A percentile compares a stretch with the other conserved stretches of the same genome.
Evolutionary conservation across 2,329 filamentous ascomycete species (phyloP).

Genomic region (Aspergillus novofumigatus): DNA sequence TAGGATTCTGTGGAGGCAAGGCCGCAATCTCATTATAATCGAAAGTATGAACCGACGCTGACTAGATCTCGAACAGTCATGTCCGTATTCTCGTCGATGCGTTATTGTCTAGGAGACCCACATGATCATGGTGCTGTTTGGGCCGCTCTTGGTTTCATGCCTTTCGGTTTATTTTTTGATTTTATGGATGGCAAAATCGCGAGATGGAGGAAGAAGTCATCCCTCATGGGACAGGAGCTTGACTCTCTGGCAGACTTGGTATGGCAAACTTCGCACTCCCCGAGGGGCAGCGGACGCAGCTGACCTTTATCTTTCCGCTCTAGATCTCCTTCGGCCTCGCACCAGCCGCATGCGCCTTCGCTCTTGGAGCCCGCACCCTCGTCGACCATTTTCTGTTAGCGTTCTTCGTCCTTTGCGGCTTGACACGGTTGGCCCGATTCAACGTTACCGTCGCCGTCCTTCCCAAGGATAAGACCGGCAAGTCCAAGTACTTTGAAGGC

Average conservation of each 20-base stretch:
- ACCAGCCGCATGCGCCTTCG: slow-evolving; percentile 81
- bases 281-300: neutral
- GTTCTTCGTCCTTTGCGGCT: slow-evolving; percentile 90
- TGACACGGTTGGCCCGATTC: slow-evolving; percentile 91
- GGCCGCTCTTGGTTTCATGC: slow-evolving; percentile 79
- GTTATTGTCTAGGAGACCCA: slow-evolving; percentile 77
- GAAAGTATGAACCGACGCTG: slow-evolving; percentile 10
- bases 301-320: slow-evolving; percentile 5
- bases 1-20: slow-evolving; percentile 49
- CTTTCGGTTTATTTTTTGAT: slow-evolving; percentile 93
- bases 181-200: slow-evolving; percentile 97
- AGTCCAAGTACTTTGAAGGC: slow-evolving; percentile 94
- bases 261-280: slow-evolving; percentile 31
- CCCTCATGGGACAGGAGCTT: slow-evolving; percentile 94
- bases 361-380: slow-evolving; percentile 78
- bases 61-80: slow-evolving; percentile 55
- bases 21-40: slow-evolving; percentile 2
- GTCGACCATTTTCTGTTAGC: slow-evolving; percentile 75
- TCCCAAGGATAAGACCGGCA: slow-evolving; percentile 87
- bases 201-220: slow-evolving; percentile 93
- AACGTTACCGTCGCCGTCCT: slow-evolving; percentile 89
- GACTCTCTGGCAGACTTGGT: slow-evolving; percentile 95
- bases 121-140: slow-evolving; percentile 67
- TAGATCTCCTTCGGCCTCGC: slow-evolving; percentile 95
- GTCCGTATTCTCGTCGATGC: slow-evolving; percentile 92